Base-by-base conservation (phyloP, 2,329 filamentous ascomycete genomes). In the Paecilomyces formosus region DNA sequence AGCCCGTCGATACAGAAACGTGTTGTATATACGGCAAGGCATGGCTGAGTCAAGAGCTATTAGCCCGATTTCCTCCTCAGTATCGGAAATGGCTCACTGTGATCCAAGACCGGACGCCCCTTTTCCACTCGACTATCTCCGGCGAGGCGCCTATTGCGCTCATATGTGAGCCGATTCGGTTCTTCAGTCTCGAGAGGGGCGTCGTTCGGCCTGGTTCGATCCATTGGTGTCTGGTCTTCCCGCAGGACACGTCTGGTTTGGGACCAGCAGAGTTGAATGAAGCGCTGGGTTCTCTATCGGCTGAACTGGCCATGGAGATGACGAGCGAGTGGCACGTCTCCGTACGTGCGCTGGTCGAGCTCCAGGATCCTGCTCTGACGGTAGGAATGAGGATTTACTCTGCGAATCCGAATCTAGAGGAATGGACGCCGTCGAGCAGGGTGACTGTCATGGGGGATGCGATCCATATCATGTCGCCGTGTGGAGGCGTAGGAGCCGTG, bases 361-460 rank as follows among this genome's bases (percentile, higher is more conserved):
- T 45, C n/a, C 54, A 55, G n/a, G 35, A 55, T 45, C 15, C 18
- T n/a, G 21, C 30, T 11, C 13, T 35, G 15, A 55, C 54, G 30
- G 3, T 26, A 2, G 33, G 30, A 13, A 35, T 55, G 54, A 31
- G 54, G 13, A 45, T 55, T 7, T 55, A 35, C n/a, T 55, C 54
- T 18, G 54, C 33, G 9, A 3, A 21, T 26, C 54, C 33, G 8
- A 35, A 55, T 5, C 8, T 55, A 18, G 30, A 31, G 12, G 15
- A 31, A 3, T 74, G 72, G 71, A 53, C 64, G 45, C 61, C 71
- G 8, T 64, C 61, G 22, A 39, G 63, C 3, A 61, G 61, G 12
- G 71, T 77, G 2, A 76, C 75, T 1, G 59, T 78, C 2, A 68
- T 78, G 39, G 76, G 76, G 15, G 76, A 78, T 55, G 73, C 75